Evolutionary conservation across 306 rosid species (phyloP), one percentile per base, ranked within the genome.

Genomic region (Vicia villosa): DNA sequence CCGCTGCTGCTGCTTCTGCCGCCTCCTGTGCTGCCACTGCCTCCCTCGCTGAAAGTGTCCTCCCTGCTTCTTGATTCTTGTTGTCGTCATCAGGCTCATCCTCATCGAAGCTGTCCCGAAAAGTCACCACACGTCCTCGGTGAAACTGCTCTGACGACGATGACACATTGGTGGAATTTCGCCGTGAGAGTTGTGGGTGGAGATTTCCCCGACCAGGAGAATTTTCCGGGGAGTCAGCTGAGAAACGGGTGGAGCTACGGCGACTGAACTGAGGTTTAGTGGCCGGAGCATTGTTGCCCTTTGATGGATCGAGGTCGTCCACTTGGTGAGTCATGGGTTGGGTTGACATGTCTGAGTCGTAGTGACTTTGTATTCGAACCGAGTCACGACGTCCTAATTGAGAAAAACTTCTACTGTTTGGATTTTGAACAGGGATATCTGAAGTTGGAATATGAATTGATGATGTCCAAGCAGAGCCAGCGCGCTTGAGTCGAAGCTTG

Each of bases 401-500:
- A 10, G 68, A 42, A 3, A 21, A 70, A 32, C 5, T 70, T 55
- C 68, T 54, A 50, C 55, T 64, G 24, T 70, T 70, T 17, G 77
- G 73, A 37, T 75, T 11, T 9, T 80, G 77, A 55, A 82, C 9
- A 7, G 82, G 77, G 41, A 89, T 56, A 76, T 88, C 96, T 4
- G 95, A 85, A 50, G 89, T 69, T 0, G 96, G 89, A 58, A 86
- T 76, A 2, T 57, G 83, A 21, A 86, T 76, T 6, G 96, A 57
- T 12, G 93, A 80, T 40, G 82, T 76, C 98, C 96, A 88, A 74
- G 93, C 83, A 17, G 93, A 73, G 8, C 96, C 93, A 51, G 85
- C 75, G 12, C 86, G 87, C 60, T 86, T 90, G 8, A 88, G 82
- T 15, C 86, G 81, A 56, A 94, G 81, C 72, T 83, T 87, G 72